Base-by-base conservation (phyloP, 2,329 filamentous ascomycete genomes). In the Drechslerella stenobrocha region DNA sequence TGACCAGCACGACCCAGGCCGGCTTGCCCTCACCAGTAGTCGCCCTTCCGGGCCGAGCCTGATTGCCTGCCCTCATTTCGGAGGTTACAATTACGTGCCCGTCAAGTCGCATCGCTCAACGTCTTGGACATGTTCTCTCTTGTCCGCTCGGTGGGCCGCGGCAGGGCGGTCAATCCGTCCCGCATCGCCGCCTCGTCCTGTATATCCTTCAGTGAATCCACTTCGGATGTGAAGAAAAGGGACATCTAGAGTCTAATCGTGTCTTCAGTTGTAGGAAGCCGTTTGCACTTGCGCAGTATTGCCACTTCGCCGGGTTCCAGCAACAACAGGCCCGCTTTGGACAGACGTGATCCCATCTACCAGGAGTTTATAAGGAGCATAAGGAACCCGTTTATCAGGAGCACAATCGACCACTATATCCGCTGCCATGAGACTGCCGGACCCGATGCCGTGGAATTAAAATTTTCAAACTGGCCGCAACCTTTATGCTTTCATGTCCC, bases 281-380 rank as follows among this genome's bases (percentile, higher is more conserved):
- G 37, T 18, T 18, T 18, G 37, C 37, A 18, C 11, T 37, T n/a
- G n/a, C n/a, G n/a, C n/a, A n/a, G 15, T 13, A 9, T 37, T 37
- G 3, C 34, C 34, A 37, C 34, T 15, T 15, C 34, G 34, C 34
- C 34, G 15, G 34, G 34, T 13, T 4, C 24, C 3, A 13, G n/a
- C 28, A n/a, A 28, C 37, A 20, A 42, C 13, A 42, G 8, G n/a
- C 37, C n/a, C n/a, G 18, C 22, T 24, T 23, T 65, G 5, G 42
- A 48, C 13, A 26, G 52, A 44, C 28, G 34, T 6, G 58, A 66
- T 22, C 61, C 61, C 1, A 18, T 42, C 13, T 66, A 66, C 28
- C 40, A 46, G 22, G 50, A 66, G 7, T 26, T 66, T 1, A 66
- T 66, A 15, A 46, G 44, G 20, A 66, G 61, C 24, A 59, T 66